Conservation (phyloP, 805 yeast genomes). For the Grigorovia yakushimaensis region DNA sequence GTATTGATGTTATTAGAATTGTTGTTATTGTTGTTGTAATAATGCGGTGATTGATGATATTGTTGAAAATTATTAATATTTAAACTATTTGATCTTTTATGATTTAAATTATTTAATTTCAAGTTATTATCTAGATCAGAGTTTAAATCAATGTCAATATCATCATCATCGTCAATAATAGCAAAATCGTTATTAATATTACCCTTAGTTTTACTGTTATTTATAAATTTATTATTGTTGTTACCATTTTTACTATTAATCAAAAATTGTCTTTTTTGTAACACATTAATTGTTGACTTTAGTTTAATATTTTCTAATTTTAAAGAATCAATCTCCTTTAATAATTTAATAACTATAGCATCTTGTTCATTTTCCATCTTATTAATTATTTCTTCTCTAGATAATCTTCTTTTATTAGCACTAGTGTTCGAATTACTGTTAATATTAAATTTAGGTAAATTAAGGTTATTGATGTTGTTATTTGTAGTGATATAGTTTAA, state of each 20-base stretch:
- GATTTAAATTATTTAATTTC: background rate
- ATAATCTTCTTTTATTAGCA: constrained; percentile 10
- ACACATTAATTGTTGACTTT: constrained; percentile 14
- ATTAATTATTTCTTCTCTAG: constrained; percentile 42
- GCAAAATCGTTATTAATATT: background rate
- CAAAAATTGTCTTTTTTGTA: background rate
- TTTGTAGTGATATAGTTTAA: background rate
- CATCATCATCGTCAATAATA: constrained; percentile 5
- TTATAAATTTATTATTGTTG: no score
- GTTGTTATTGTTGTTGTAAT: no score
- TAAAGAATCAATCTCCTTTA: constrained; percentile 41
- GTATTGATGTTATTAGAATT: background rate
- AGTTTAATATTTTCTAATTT: constrained; percentile 39
- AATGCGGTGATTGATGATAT: background rate
- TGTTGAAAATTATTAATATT: background rate
- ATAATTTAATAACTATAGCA: constrained; percentile 44
- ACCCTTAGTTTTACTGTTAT: background rate
- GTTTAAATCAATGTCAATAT: constrained; percentile 2
- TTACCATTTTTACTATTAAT: no score
- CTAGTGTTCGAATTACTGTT: background rate
- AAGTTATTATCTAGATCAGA: constrained; percentile 1
- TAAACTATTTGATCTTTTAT: background rate
- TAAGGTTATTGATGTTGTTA: no score
- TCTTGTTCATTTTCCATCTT: constrained; percentile 59
- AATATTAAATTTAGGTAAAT: background rate